Evolutionary conservation across 768 basidiomycete species (phyloP).

Genomic region (Crassisporium funariophilum): DNA sequence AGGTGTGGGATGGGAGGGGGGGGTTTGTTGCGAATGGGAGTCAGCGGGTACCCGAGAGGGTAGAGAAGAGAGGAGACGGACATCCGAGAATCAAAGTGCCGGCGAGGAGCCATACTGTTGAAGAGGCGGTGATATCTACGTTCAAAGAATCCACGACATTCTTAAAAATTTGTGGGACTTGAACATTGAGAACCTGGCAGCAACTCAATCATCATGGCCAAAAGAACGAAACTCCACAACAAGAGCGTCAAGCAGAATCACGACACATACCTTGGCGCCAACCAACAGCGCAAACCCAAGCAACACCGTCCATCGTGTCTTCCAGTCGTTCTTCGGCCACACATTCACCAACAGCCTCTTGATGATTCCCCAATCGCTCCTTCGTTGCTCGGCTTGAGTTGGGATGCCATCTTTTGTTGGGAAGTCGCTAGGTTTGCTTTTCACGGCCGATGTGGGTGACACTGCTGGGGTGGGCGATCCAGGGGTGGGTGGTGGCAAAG

Average conservation of each 20-base stretch:
- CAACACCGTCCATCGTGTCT: slow-evolving; percentile 78
- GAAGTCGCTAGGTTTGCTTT: background rate
- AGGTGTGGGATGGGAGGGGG: background rate
- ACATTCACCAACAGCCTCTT: slow-evolving; percentile 83
- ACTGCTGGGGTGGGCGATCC: background rate
- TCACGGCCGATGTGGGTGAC: background rate
- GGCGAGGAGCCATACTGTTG: slow-evolving; percentile 89
- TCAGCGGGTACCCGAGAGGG: background rate
- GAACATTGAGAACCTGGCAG: slow-evolving; percentile 85
- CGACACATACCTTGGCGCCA: slow-evolving; percentile 83
- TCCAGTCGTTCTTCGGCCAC: slow-evolving; percentile 89
- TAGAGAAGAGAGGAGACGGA: slow-evolving; percentile 42
- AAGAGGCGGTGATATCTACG: slow-evolving; percentile 67
- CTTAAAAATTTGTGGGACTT: slow-evolving; percentile 98
- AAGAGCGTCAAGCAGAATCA: no score
- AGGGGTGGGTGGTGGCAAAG: background rate
- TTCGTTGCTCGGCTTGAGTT: slow-evolving; percentile 54
- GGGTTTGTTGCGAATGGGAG: background rate
- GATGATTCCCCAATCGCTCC: slow-evolving; percentile 86
- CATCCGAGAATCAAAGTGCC: slow-evolving; percentile 92
- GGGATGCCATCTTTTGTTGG: slow-evolving; percentile 18
- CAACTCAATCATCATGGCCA: background rate
- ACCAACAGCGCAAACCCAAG: slow-evolving; percentile 81
- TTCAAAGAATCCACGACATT: slow-evolving; percentile 87
- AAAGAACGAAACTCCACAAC: background rate